Evolutionary conservation across 1,284 basidiomycete species (phyloP).

Genomic region (Trametes pubescens): DNA sequence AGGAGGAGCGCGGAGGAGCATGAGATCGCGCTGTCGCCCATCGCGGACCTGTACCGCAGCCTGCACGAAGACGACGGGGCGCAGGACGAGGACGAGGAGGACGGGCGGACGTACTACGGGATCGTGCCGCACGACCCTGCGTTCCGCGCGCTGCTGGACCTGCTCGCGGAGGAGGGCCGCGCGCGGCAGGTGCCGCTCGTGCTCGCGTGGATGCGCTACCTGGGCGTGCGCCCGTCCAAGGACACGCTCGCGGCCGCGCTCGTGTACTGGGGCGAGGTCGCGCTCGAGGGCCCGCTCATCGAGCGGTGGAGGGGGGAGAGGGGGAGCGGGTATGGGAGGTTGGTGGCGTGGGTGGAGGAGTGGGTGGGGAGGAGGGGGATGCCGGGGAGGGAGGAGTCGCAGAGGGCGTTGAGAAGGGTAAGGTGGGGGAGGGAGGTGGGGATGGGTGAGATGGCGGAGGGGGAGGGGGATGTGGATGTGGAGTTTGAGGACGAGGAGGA

Average conservation of each 20-base stretch:
- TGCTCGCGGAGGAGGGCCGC: constrained; percentile 63
- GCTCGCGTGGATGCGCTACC: constrained; percentile 80
- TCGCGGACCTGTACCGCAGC: constrained; percentile 39
- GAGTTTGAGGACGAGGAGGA: background rate
- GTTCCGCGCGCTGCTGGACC: constrained; percentile 69
- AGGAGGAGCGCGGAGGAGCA: constrained; percentile 41
- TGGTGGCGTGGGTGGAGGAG: constrained; percentile 68
- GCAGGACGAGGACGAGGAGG: constrained; percentile 21
- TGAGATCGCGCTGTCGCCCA: constrained; percentile 37
- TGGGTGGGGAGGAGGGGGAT: constrained; percentile 69
- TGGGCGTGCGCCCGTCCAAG: constrained; percentile 60
- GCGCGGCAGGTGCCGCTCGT: constrained; percentile 71
- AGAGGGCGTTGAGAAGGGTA: constrained; percentile 25
- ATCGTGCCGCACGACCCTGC: constrained; percentile 58
- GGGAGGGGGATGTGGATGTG: background rate
- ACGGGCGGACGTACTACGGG: constrained; percentile 42
- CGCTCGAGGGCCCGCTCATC: constrained; percentile 64
- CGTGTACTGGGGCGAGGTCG: constrained; percentile 76
- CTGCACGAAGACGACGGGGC: constrained; percentile 11
- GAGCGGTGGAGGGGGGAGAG: constrained; percentile 48
- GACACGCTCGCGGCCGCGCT: constrained; percentile 70
- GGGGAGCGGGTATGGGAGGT: constrained; percentile 55
- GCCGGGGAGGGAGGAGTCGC: constrained; percentile 52
- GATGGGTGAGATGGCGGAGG: background rate
- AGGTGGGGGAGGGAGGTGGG: constrained; percentile 29